Evolutionary conservation across 129 eudicot species (phyloP).

Genomic region (Escallonia rubra): DNA sequence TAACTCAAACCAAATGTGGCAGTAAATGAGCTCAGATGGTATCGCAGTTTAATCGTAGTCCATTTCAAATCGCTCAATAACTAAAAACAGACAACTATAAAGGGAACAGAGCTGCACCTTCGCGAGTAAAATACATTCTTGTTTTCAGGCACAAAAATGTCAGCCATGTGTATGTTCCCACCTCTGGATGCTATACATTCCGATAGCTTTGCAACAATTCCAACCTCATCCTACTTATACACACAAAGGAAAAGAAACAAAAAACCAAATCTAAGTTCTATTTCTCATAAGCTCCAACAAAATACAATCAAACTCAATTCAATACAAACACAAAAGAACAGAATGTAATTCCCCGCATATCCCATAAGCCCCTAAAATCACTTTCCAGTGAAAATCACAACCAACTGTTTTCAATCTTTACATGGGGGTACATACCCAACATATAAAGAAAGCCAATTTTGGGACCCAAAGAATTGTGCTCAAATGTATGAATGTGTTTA

Average conservation of each 20-base stretch:
- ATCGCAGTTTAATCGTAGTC: too few relatives aligned
- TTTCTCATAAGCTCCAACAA: not conserved
- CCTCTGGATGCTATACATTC: slow-evolving; percentile 93
- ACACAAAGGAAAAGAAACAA: not conserved
- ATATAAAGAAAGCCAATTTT: too few relatives aligned
- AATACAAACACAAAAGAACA: not conserved
- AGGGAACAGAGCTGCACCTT: slow-evolving; percentile 35
- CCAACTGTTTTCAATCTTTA: not conserved
- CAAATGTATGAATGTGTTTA: not conserved
- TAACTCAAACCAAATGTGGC: too few relatives aligned
- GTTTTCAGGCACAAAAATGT: slow-evolving; percentile 86
- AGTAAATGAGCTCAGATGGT: too few relatives aligned
- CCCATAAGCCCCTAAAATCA: not conserved
- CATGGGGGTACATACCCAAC: too few relatives aligned
- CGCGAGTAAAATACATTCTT: slow-evolving; percentile 82
- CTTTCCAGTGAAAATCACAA: not conserved
- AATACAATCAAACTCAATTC: not conserved
- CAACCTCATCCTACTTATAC: slow-evolving; percentile 64
- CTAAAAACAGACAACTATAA: too few relatives aligned
- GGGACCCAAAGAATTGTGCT: too few relatives aligned
- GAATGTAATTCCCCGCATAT: not conserved
- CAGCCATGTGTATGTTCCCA: slow-evolving; percentile 85
- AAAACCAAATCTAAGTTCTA: not conserved
- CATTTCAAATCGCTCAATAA: too few relatives aligned
- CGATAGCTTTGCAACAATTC: slow-evolving; percentile 89